phyloP scores from a whole-genome alignment of 352 stramenopile genomes.

The Phytophthora europaea region DNA sequence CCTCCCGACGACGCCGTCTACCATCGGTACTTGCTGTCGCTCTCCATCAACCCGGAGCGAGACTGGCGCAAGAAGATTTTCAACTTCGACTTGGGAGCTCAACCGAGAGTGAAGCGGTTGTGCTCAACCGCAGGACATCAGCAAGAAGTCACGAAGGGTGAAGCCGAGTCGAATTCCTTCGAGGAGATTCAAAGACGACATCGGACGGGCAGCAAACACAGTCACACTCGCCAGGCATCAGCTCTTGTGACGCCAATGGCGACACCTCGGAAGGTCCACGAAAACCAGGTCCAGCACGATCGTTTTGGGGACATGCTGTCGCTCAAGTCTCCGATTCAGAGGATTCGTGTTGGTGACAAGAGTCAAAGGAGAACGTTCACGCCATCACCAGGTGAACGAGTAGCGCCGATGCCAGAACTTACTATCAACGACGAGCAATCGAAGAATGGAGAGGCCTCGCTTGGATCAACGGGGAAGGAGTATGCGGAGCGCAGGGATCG shows the following conservation, averaged over 20 bases:
- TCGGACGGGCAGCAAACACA: slow-evolving; percentile 7
- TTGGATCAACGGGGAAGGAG: not conserved
- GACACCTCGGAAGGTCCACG: not conserved
- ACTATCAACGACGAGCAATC: not conserved
- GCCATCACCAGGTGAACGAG: not conserved
- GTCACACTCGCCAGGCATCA: slow-evolving; percentile 18
- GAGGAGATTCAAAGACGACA: slow-evolving; percentile 9
- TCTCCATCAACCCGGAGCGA: slow-evolving; percentile 64
- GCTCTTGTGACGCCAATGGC: not conserved
- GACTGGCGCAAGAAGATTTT: slow-evolving; percentile 72
- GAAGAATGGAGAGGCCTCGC: not conserved
- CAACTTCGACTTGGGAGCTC: slow-evolving; percentile 32
- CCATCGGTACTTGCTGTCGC: slow-evolving; percentile 62
- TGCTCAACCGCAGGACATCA: slow-evolving; percentile 12
- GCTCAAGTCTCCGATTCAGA: slow-evolving; percentile 27
- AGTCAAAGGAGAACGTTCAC: not conserved
- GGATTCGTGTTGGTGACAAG: not conserved
- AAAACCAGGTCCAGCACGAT: slow-evolving; percentile 30
- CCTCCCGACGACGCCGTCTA: slow-evolving; percentile 60
- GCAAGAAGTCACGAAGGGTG: not conserved
- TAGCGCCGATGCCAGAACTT: slow-evolving; percentile 6
- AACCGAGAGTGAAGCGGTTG: slow-evolving; percentile 30
- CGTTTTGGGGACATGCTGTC: slow-evolving; percentile 62
- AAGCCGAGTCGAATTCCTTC: not conserved
- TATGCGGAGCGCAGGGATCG: not conserved